Evolutionary conservation across 768 basidiomycete genomes (phyloP).

Genomic region (Lyophyllum decastes): DNA sequence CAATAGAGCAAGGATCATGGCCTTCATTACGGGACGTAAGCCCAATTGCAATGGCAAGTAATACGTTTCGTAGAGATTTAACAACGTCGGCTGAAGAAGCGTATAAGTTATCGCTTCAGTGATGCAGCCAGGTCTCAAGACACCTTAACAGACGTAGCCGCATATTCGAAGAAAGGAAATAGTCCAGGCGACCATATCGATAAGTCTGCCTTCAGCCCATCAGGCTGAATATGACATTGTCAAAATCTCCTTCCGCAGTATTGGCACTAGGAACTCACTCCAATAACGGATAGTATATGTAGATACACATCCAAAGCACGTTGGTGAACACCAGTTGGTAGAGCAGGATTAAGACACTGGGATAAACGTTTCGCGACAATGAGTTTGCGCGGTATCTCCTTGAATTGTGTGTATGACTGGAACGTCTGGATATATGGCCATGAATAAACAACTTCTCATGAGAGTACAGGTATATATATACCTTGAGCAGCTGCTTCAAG

Average conservation of each 20-base stretch:
- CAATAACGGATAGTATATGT: constrained; percentile 88
- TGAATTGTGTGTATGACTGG: constrained; percentile 91
- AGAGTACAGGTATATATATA: constrained; percentile 26
- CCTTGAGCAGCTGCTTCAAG: constrained; percentile 91
- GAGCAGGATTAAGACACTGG: constrained; percentile 96
- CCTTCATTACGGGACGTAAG: constrained; percentile 90
- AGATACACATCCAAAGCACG: constrained; percentile 93
- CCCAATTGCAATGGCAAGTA: constrained; percentile 84
- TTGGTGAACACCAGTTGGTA: constrained; percentile 97
- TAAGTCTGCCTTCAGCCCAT: constrained; percentile 84
- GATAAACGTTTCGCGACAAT: constrained; percentile 93
- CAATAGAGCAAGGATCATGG: constrained; percentile 89
- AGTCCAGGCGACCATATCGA: constrained; percentile 93
- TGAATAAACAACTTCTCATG: background rate
- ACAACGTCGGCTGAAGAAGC: constrained; percentile 68
- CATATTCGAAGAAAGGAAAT: constrained; percentile 98
- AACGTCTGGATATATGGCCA: constrained; percentile 60
- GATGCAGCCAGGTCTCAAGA: constrained; percentile 10
- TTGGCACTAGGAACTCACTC: constrained; percentile 53
- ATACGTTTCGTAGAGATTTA: constrained; percentile 90
- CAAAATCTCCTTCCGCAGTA: constrained; percentile 1
- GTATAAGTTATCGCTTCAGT: background rate
- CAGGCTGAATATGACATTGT: constrained; percentile 53
- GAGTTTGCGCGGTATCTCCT: constrained; percentile 93
- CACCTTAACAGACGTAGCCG: constrained; percentile 97